Base-by-base conservation (phyloP, 345 rosid species). In the Pugionium cornutum region DNA sequence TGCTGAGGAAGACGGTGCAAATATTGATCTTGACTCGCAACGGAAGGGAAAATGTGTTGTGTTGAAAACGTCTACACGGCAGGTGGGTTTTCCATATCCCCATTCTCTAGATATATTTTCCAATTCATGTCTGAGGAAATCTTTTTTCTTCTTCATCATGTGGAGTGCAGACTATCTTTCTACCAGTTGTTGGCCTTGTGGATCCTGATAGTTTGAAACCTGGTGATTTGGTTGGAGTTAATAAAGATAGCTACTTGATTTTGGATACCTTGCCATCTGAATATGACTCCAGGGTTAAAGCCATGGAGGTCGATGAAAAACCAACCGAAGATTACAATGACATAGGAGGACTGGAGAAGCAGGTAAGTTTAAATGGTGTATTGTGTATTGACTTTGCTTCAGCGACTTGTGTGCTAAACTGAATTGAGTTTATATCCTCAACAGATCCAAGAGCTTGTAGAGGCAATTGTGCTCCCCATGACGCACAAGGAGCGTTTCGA, bases 21-120 rank as follows among this genome's bases (percentile, higher is more conserved):
- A 92, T 57, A 82, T 92, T 68, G 98, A 92, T 83, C 97, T 92
- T 60, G 98, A 92, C 57, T 92, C 98, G 0, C 98, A 89, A 62
- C 83, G 98, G 73, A 92, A 92, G 79, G 98, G 98, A 18, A 92
- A 92, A 81, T 92, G 98, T 76, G 95, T 92, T n/a, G 98, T 92
- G 29, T 69, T 92, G 70, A 92, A 92, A 76, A 92, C 98, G 7
- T 92, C 98, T 28, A 92, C 98, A 5, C 92, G 97, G 28, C 98
- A 92, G 89, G 98, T 34, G 5, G 36, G 5, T 5, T 34, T 34
- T 34, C 18, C 18, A 18, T 18, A 18, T 18, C 18, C 18, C 18
- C 0, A 18, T 18, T 18, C 18, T 18, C 18, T 18, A 18, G 18
- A 18, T 18, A 0, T 18, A 18, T 18, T 18, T 18, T 18, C 18